Conservation (phyloP, 768 basidiomycete genomes). For the Suillus spraguei region DNA sequence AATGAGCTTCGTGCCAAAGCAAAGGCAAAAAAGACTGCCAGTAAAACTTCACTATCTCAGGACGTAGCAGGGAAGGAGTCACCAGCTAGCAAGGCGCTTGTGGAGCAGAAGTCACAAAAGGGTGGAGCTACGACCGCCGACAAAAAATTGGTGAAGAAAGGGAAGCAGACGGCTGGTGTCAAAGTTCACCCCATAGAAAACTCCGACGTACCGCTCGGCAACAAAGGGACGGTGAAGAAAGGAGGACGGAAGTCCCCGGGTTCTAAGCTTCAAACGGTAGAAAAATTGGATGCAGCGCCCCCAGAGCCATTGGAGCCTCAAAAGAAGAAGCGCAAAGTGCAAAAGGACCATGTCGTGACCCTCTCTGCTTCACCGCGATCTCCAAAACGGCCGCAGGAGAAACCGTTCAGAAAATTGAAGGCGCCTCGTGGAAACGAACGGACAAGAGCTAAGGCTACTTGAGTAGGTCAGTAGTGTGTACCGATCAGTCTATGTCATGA, state of each 20-base stretch:
- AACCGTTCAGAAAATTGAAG: not conserved
- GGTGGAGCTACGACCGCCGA: not conserved
- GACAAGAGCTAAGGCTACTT: not conserved
- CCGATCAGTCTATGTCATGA: not conserved
- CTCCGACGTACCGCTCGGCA: not conserved
- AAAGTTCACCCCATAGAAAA: not conserved
- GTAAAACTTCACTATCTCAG: constrained; percentile 7
- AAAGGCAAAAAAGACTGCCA: constrained; percentile 36
- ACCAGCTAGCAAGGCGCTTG: not conserved
- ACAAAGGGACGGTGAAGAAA: not conserved
- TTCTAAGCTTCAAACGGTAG: not conserved
- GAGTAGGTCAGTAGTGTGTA: not conserved
- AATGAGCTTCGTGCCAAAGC: constrained; percentile 47
- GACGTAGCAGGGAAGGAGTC: not conserved
- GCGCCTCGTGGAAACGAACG: constrained; percentile 1
- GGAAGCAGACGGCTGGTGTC: not conserved
- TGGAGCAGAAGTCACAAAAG: not conserved
- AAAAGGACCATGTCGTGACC: not conserved
- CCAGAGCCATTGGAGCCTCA: not conserved
- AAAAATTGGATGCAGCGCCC: not conserved
- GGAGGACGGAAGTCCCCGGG: not conserved
- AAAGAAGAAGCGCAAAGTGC: not conserved
- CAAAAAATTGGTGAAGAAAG: not conserved
- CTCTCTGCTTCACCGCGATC: not conserved
- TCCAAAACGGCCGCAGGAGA: not conserved